A percentile compares a stretch with the other conserved stretches of the same genome.
Conservation (phyloP, 192 early-diverging fungal genomes). For the Coemansia sp. region DNA sequence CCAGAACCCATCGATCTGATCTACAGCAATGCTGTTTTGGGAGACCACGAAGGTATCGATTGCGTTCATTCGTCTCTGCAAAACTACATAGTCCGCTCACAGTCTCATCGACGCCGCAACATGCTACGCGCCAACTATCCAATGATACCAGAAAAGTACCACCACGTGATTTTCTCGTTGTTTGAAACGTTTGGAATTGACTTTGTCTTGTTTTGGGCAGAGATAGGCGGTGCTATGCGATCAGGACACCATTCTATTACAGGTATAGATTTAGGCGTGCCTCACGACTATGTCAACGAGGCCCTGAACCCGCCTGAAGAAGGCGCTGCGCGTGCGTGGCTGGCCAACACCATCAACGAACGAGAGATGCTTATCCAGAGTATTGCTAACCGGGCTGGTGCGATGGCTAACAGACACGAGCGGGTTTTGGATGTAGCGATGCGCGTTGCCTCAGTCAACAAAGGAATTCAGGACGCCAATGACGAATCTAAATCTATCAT, state of each 20-base stretch:
- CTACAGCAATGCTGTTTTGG: constrained; percentile 54
- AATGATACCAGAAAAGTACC: constrained; percentile 59
- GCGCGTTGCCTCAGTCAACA: background rate
- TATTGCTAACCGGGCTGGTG: constrained; percentile 19
- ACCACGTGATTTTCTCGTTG: constrained; percentile 73
- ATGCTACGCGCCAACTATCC: constrained; percentile 69
- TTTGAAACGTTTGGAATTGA: constrained; percentile 90
- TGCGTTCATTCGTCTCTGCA: constrained; percentile 66
- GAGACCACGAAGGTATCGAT: constrained; percentile 52
- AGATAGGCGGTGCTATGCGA: constrained; percentile 19
- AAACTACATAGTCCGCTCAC: constrained; percentile 69
- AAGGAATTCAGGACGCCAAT: background rate
- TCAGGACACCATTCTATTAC: constrained; percentile 89
- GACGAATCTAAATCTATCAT: background rate
- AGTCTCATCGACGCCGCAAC: constrained; percentile 71
- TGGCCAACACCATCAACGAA: constrained; percentile 43
- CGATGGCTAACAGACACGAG: constrained; percentile 18
- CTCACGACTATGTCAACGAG: constrained; percentile 67
- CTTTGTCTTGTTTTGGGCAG: constrained; percentile 79
- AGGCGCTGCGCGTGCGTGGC: constrained; percentile 52
- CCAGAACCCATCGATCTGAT: constrained; percentile 33
- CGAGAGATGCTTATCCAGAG: constrained; percentile 42
- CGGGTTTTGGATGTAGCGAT: constrained; percentile 40
- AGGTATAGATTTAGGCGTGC: constrained; percentile 86
- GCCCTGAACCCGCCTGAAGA: constrained; percentile 45